Evolutionary conservation across 208 protist species (phyloP), one percentile per base, ranked within the genome.

Genomic region (Wallacemonas rigidus): DNA sequence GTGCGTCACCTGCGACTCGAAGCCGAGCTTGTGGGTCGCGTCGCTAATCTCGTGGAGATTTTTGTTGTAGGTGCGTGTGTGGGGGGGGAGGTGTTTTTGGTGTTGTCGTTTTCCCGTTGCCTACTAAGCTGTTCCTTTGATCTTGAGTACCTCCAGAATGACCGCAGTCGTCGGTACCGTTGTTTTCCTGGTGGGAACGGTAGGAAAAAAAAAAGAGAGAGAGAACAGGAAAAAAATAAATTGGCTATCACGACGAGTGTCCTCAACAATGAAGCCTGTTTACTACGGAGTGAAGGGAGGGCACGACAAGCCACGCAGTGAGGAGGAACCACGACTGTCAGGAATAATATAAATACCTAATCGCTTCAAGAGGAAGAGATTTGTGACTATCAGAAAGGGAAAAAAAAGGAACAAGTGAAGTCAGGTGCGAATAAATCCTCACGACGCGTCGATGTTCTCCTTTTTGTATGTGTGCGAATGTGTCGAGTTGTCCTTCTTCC

Each of bases 171-270:
- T 26, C 0, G 26, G 26, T 0, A 0, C 26, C 26, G 14, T 74
- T 61, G 41, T 51, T 35, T 15, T 51, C 38, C 11, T 57, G 36
- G 55, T 40, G 54, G n/a, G 57, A 57, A 69, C 53, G 15, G 26
- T 14, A 58, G 71, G 48, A 39, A 70, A 7, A 68, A 39, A 26
- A 70, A 58, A 62, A 70, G 45, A 56, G 47, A 70, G 69, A 65
- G 39, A 75, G 60, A 64, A 71, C 68, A 69, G 47, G 26, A 5
- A 67, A 43, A 44, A 67, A 17, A 26, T 26, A 26, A 26, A 26
- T 26, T 26, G 26, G 26, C 26, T 26, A 26, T 26, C 26, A 26
- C 26, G 26, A 26, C 26, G 26, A 26, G 26, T 26, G 26, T 26
- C 26, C 26, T 26, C 26, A 26, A 26, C 26, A 26, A 26, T 26